phyloP scores from a whole-genome alignment of 2,329 filamentous ascomycete species.

The Thielaviopsis ethacetica region DNA sequence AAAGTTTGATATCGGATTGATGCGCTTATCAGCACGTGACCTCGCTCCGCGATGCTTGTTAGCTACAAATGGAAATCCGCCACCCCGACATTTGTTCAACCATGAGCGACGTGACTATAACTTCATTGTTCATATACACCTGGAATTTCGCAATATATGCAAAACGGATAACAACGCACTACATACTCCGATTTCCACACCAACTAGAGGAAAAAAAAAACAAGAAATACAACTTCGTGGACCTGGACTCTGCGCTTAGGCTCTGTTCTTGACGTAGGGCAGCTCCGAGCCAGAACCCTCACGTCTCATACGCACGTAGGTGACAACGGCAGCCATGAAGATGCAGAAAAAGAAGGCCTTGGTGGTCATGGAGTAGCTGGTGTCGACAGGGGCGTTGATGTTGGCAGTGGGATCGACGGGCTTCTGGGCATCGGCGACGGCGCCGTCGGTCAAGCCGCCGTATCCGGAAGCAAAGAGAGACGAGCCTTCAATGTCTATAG shows the following conservation, averaged over 20 bases:
- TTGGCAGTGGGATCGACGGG: constrained; percentile 1
- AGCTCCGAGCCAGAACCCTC: neutral
- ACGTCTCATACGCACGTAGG: constrained; percentile 10
- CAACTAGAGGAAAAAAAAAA: no score
- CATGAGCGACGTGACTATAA: no score
- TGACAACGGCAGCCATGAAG: constrained; percentile 7
- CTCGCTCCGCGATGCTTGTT: neutral
- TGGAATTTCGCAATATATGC: no score
- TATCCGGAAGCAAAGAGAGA: constrained; percentile 9
- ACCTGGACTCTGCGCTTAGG: neutral
- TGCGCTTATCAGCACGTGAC: constrained; percentile 10
- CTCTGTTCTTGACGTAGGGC: constrained; percentile 4
- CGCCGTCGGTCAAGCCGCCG: constrained; percentile 8
- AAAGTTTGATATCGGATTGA: constrained; percentile 9
- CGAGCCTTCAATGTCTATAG: constrained; percentile 10
- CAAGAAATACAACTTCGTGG: neutral
- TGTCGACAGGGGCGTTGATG: neutral
- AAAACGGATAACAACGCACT: no score
- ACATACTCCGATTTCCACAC: no score
- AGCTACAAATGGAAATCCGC: neutral
- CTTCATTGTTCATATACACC: no score
- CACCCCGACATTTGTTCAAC: neutral
- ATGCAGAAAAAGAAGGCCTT: constrained; percentile 11
- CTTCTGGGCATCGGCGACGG: constrained; percentile 10
- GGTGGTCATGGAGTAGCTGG: constrained; percentile 8